Evolutionary conservation across 305 asterid species (phyloP).

Genomic region (Fraxinus sp.): DNA sequence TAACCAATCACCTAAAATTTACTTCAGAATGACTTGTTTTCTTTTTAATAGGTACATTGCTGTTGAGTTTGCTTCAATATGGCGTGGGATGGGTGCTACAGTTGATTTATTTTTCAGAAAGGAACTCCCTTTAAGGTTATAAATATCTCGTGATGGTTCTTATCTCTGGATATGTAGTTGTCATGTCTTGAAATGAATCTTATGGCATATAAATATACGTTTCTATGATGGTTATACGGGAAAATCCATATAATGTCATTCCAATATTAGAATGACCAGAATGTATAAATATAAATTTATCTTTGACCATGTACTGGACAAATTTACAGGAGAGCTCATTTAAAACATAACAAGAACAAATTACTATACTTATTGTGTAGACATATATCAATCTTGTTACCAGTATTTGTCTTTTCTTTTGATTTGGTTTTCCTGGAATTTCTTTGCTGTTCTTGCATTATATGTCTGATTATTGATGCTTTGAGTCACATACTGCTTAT

Average conservation of each 20-base stretch:
- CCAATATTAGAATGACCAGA: not conserved
- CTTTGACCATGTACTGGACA: not conserved
- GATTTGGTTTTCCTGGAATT: conserved; percentile 1
- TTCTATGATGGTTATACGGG: not conserved
- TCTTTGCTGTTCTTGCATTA: not conserved
- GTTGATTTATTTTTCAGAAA: conserved; percentile 86
- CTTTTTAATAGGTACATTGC: conserved; percentile 71
- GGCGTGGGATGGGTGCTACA: conserved; percentile 97
- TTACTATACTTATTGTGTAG: not conserved
- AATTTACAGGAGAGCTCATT: not conserved
- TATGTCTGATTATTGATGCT: conserved; percentile 6
- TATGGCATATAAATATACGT: not conserved
- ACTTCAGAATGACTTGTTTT: not conserved
- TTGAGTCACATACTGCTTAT: conserved; percentile 19
- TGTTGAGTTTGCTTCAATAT: conserved; percentile 99
- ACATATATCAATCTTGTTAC: conserved; percentile 5
- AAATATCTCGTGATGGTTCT: conserved; percentile 20
- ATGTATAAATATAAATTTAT: not conserved
- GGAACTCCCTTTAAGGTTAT: conserved; percentile 94
- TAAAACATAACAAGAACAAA: conserved; percentile 6
- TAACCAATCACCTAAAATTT: not conserved
- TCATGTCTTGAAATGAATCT: conserved; percentile 13
- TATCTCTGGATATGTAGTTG: conserved; percentile 18
- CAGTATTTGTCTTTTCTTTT: not conserved
- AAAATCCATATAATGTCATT: not conserved